Evolutionary conservation across 345 rosid genomes (phyloP).

Genomic region (Camelina laxa): DNA sequence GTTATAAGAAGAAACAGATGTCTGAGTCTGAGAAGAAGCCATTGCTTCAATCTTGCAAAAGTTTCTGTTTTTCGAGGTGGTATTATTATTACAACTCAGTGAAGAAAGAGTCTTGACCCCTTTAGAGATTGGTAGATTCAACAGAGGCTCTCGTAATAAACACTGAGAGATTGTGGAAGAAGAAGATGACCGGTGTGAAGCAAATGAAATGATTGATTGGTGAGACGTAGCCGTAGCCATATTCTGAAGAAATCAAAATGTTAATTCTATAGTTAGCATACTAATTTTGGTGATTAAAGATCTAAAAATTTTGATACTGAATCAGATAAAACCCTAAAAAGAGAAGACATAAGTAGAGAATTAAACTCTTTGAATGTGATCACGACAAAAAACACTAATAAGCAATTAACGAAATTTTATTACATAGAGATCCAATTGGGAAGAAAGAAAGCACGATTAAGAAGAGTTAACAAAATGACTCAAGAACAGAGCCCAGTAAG

Average conservation of each 20-base stretch:
- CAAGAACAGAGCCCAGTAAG: neutral
- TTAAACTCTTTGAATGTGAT: neutral
- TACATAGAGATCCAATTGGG: neutral
- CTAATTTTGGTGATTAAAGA: neutral
- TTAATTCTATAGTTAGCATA: neutral
- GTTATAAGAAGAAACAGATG: constrained; percentile 47
- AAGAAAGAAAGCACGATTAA: constrained; percentile 5
- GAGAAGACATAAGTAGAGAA: neutral
- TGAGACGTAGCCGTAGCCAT: constrained; percentile 64
- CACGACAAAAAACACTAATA: neutral
- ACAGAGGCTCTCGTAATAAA: constrained; percentile 43
- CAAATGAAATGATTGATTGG: constrained; percentile 53
- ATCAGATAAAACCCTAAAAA: neutral
- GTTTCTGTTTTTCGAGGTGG: constrained; percentile 41
- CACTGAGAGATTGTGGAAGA: constrained; percentile 41
- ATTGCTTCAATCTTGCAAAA: constrained; percentile 53
- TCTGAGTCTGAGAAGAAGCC: constrained; percentile 54
- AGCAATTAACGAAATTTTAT: neutral
- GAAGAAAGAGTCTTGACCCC: constrained; percentile 46
- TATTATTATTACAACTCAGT: constrained; percentile 10
- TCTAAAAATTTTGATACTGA: neutral
- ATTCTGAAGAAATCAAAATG: constrained; percentile 51
- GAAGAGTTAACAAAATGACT: neutral
- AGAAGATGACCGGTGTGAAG: constrained; percentile 38
- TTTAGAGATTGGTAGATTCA: constrained; percentile 44